Base-by-base conservation (phyloP, 2,329 filamentous ascomycete species). In the Zopfia rhizophila region DNA sequence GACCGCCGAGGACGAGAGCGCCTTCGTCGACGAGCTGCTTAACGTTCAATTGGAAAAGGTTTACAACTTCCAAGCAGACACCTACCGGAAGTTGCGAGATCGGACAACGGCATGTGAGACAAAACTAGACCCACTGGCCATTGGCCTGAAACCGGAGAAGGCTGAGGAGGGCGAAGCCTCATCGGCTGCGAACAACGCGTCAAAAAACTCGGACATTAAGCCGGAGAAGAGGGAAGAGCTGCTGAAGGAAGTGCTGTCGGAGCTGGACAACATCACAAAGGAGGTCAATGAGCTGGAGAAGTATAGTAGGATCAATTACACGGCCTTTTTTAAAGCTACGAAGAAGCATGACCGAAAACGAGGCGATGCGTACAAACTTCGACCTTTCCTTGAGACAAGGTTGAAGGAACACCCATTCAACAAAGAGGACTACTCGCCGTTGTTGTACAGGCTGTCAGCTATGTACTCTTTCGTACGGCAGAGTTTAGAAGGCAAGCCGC, bases 311-410 rank as follows among this genome's bases (percentile, higher is more conserved):
- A 87, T 97, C 77, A 99, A 99, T 77, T 99, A 97, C 74, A 96
- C 94, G 5, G 94, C 91, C 35, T 96, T 97, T 74, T 82, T 97
- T 68, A 99, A 99, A 80, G 96, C 96, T 35, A 91, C 91, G 45
- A 99, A 99, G 85, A 99, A 99, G 77, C 94, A 99, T 75, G 94
- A 99, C 74, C 89, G 94, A 58, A 95, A 93, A 76, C 84, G 93
- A 57, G 92, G 92, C 44, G 82, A 86, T 56, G 82, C 86, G 40
- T 97, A 97, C 78, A 90, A 88, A 70, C 89, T 97, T 58, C 86
- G 91, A 17, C 92, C 94, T 19, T 86, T 97, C 78, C 86, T 97
- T 74, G 90, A 96, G 75, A 88, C 96, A 62, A 89, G 90, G 62
- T 76, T 99, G 63, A 85, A 90, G n/a, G 85, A 91, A 56, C 81